Conservation (phyloP, 257 asterid genomes). For the Knoxia roxburghii region DNA sequence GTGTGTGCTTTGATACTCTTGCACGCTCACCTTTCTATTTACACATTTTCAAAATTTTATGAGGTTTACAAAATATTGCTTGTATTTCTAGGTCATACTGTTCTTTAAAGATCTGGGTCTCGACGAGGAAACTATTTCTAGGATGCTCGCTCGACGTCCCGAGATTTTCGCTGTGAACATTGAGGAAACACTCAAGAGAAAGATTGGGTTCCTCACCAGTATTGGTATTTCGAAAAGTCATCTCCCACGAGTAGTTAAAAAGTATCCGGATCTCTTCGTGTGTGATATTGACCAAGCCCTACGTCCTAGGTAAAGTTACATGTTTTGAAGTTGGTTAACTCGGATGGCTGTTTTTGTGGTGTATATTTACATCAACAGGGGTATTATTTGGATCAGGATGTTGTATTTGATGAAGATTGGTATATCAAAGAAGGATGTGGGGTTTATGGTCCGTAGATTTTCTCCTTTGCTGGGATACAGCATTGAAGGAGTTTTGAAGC, state of each 20-base stretch:
- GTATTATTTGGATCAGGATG: conserved; percentile 45
- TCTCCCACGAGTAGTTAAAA: conserved; percentile 71
- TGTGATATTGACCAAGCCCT: conserved; percentile 71
- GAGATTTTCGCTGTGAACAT: conserved; percentile 70
- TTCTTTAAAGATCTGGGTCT: conserved; percentile 73
- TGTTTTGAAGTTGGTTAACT: neutral
- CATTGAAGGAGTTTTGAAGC: conserved; percentile 66
- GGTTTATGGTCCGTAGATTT: conserved; percentile 67
- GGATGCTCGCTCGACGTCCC: conserved; percentile 75
- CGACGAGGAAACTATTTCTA: conserved; percentile 55
- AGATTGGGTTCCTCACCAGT: conserved; percentile 54
- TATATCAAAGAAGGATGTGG: conserved; percentile 55
- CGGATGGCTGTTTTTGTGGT: neutral
- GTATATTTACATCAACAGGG: neutral
- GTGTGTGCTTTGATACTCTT: conserved; percentile 16
- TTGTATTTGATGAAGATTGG: conserved; percentile 59
- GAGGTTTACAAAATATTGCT: neutral
- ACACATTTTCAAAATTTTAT: neutral
- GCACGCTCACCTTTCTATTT: neutral
- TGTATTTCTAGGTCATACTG: conserved; percentile 48
- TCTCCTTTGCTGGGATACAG: conserved; percentile 91
- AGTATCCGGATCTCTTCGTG: conserved; percentile 81
- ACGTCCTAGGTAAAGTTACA: conserved; percentile 64
- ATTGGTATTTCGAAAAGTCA: conserved; percentile 57
- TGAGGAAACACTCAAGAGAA: conserved; percentile 61